Evolutionary conservation across 2,329 filamentous ascomycete genomes (phyloP), one percentile per base, ranked within the genome.

Genomic region (Cordyceps tenuipes): DNA sequence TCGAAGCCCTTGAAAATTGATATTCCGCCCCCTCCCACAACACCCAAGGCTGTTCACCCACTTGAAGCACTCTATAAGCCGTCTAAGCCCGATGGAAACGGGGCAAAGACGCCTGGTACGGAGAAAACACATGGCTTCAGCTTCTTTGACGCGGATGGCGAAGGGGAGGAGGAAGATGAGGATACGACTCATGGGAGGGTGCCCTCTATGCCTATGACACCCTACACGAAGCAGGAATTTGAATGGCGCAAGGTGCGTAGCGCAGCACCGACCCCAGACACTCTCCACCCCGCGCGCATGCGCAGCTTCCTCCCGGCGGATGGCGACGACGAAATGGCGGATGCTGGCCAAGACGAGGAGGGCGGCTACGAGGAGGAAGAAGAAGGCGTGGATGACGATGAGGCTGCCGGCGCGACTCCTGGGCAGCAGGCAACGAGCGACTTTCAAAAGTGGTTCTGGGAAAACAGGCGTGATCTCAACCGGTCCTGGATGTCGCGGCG

Each of bases 221-320:
- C 93, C 0, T 96, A 86, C 70, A 90, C 89, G 0, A 85, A 86
- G 63, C 83, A 86, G 65, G 93, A 97, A 65, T 78, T 93, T 34
- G 87, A 90, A 66, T 84, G 79, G 74, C 83, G 91, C 63, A 83
- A 82, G 55, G 70, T 89, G n/a, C 83, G 94, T 60, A 97, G 91
- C 70, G 91, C 91, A 6, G 94, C 94, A 2, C 94, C 94, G 0
- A 99, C 94, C 0, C 94, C 94, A 0, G 94, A 99, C 69, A 97
- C 94, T 0, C 91, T 91, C 1, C 85, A 91, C 62, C 85, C 89
- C 2, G 85, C 79, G 46, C 83, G 84, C 31, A 80, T 77, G 60
- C 86, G 87, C 68, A 77, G 79, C 63, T 78, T 87, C 29, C 85
- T 61, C 23, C 59, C 82, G 79, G 80, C 63, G 5, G 75, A 77